phyloP scores from a whole-genome alignment of 495 filamentous ascomycete genomes.

The Bathelium albidoporum region DNA sequence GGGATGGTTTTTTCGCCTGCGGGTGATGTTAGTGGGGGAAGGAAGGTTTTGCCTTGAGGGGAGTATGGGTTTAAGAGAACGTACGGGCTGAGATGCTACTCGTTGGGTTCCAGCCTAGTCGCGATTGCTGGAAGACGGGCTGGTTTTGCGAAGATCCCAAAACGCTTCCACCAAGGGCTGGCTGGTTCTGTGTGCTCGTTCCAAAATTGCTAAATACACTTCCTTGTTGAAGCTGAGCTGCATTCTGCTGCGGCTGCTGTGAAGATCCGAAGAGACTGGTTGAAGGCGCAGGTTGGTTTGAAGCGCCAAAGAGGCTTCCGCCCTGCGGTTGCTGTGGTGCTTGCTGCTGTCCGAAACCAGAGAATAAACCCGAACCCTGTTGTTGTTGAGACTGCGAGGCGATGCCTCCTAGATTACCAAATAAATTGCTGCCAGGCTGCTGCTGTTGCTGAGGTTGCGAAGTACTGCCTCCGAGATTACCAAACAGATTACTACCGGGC shows the following conservation, averaged over 20 bases:
- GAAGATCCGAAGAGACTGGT: slow-evolving; percentile 34
- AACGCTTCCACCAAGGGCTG: slow-evolving; percentile 16
- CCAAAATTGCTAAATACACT: slow-evolving; percentile 1
- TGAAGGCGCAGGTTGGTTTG: slow-evolving; percentile 22
- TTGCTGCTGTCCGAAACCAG: slow-evolving; percentile 12
- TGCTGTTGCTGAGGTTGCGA: slow-evolving; percentile 11
- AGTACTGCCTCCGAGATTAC: neutral
- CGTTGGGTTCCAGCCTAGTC: neutral
- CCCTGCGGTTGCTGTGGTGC: slow-evolving; percentile 17
- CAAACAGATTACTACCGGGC: neutral
- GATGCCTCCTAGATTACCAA: neutral
- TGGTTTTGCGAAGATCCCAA: slow-evolving; percentile 11
- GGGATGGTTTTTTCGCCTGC: slow-evolving; percentile 67
- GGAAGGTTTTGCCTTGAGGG: slow-evolving; percentile 4
- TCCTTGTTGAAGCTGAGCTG: neutral
- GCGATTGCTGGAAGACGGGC: neutral
- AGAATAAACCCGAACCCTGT: neutral
- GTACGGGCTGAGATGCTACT: slow-evolving; percentile 12
- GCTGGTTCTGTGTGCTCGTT: slow-evolving; percentile 9
- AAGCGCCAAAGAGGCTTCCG: slow-evolving; percentile 24
- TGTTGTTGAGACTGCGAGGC: slow-evolving; percentile 8
- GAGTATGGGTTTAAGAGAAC: slow-evolving; percentile 4
- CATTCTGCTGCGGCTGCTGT: slow-evolving; percentile 36
- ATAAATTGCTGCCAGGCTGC: slow-evolving; percentile 3
- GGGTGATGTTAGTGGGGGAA: slow-evolving; percentile 4